phyloP scores from a whole-genome alignment of 2,329 filamentous ascomycete genomes.

The Chaetothyriales sp. region DNA sequence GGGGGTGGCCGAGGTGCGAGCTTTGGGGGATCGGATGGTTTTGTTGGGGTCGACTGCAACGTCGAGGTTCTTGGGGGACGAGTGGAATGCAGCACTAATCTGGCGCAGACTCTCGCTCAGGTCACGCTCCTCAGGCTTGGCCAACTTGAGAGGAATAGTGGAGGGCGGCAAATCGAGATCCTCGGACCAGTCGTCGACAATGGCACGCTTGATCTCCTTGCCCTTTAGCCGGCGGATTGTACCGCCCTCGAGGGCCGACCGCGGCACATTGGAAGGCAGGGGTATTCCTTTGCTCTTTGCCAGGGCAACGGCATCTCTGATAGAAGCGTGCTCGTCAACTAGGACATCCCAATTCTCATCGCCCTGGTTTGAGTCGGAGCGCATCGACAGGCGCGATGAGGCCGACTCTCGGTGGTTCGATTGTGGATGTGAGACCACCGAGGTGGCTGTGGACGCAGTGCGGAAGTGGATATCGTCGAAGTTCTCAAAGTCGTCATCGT shows the following conservation, averaged over 20 bases:
- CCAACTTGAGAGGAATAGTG: slow-evolving; percentile 48
- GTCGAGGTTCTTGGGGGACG: slow-evolving; percentile 23
- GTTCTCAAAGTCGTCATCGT: slow-evolving; percentile 35
- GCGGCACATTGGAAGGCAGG: slow-evolving; percentile 69
- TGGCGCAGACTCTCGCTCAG: slow-evolving; percentile 57
- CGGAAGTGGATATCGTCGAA: slow-evolving; percentile 32
- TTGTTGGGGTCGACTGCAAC: slow-evolving; percentile 19
- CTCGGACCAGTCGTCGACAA: slow-evolving; percentile 69
- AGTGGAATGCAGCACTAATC: slow-evolving; percentile 36
- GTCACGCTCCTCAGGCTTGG: slow-evolving; percentile 42
- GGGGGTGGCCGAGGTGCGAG: slow-evolving; percentile 36
- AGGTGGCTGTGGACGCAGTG: slow-evolving; percentile 30
- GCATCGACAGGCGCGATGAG: slow-evolving; percentile 67
- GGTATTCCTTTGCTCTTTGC: slow-evolving; percentile 84
- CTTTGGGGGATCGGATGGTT: slow-evolving; percentile 30
- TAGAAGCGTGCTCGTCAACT: slow-evolving; percentile 72
- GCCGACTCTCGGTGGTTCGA: slow-evolving; percentile 51
- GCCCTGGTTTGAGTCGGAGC: slow-evolving; percentile 57
- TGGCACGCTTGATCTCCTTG: slow-evolving; percentile 54
- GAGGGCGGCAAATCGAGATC: slow-evolving; percentile 55
- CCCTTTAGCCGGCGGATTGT: slow-evolving; percentile 81
- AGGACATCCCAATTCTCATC: slow-evolving; percentile 84
- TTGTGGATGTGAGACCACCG: slow-evolving; percentile 28
- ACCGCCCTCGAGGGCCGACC: slow-evolving; percentile 77
- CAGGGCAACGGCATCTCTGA: slow-evolving; percentile 69